Percentiles rank a stretch among this genome's conserved stretches.
Evolutionary conservation across 257 asterid genomes (phyloP).

Genomic region (Jaltomata sinuosa): DNA sequence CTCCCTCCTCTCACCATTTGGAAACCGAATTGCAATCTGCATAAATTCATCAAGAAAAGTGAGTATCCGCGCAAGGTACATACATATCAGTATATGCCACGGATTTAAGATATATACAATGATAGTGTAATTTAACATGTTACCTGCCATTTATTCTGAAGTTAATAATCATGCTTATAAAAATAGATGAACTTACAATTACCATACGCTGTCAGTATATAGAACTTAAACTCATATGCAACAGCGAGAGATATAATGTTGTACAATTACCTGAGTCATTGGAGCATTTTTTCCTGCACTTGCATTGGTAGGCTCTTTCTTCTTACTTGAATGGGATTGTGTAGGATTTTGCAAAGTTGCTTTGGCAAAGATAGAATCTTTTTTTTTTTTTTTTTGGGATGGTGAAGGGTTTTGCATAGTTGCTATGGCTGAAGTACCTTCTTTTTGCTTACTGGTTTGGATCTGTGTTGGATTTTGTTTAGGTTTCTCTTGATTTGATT

Average conservation of each 20-base stretch:
- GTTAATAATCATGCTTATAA: neutral
- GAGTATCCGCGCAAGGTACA: neutral
- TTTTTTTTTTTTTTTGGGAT: constrained; percentile 19
- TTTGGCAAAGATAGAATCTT: constrained; percentile 11
- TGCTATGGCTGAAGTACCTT: neutral
- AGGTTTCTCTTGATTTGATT: constrained; percentile 6
- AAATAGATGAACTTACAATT: neutral
- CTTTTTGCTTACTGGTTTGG: constrained; percentile 17
- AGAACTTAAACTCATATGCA: neutral
- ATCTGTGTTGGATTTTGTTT: constrained; percentile 15
- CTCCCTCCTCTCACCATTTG: constrained; percentile 82
- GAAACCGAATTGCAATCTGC: constrained; percentile 74
- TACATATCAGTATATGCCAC: neutral
- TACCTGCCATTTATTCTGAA: neutral
- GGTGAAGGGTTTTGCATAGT: constrained; percentile 7
- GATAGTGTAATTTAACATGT: neutral
- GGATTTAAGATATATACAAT: neutral
- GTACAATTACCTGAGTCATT: constrained; percentile 43
- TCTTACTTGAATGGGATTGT: neutral
- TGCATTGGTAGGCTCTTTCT: neutral
- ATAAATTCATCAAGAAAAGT: neutral
- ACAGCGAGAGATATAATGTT: neutral
- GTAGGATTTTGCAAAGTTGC: constrained; percentile 13
- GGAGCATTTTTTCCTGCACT: constrained; percentile 32
- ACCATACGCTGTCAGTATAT: neutral